Percentiles rank a stretch among this genome's conserved stretches.
phyloP scores from a whole-genome alignment of 805 yeast genomes.

The Myxozyma nipponensis region DNA sequence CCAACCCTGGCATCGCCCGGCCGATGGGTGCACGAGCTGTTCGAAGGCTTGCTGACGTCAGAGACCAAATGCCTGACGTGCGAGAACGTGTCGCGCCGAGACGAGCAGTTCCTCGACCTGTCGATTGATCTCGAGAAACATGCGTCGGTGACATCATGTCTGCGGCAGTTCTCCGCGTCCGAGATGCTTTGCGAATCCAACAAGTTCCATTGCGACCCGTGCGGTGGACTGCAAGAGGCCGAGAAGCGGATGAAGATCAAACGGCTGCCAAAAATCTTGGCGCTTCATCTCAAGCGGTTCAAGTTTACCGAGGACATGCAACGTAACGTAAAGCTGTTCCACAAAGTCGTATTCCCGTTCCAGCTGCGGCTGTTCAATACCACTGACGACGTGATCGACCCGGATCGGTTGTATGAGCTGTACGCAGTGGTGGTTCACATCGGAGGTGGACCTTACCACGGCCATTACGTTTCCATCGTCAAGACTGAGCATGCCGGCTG shows the following conservation, averaged over 20 bases:
- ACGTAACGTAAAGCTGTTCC: constrained; percentile 79
- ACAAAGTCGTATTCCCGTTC: constrained; percentile 76
- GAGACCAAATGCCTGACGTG: constrained; percentile 89
- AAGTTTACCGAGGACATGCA: constrained; percentile 82
- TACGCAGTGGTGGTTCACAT: constrained; percentile 87
- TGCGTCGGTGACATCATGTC: constrained; percentile 68
- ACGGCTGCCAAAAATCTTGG: constrained; percentile 69
- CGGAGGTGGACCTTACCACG: constrained; percentile 98
- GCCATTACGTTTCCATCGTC: constrained; percentile 87
- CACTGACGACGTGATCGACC: constrained; percentile 49
- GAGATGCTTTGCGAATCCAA: constrained; percentile 83
- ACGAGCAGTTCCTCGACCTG: constrained; percentile 82
- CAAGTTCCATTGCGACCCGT: constrained; percentile 88
- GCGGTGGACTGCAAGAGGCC: constrained; percentile 90
- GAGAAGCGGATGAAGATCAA: constrained; percentile 81
- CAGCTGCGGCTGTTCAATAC: constrained; percentile 63
- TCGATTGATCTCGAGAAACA: constrained; percentile 78
- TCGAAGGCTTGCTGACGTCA: constrained; percentile 80
- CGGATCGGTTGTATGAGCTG: constrained; percentile 68
- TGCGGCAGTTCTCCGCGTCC: constrained; percentile 76
- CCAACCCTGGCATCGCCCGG: constrained; percentile 9
- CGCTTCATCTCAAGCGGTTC: constrained; percentile 86
- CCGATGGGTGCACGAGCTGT: constrained; percentile 59
- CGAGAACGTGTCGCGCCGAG: constrained; percentile 73
- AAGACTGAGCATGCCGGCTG: constrained; percentile 77